Evolutionary conservation across 306 rosid genomes (phyloP).

Genomic region (Lagenaria siceraria): DNA sequence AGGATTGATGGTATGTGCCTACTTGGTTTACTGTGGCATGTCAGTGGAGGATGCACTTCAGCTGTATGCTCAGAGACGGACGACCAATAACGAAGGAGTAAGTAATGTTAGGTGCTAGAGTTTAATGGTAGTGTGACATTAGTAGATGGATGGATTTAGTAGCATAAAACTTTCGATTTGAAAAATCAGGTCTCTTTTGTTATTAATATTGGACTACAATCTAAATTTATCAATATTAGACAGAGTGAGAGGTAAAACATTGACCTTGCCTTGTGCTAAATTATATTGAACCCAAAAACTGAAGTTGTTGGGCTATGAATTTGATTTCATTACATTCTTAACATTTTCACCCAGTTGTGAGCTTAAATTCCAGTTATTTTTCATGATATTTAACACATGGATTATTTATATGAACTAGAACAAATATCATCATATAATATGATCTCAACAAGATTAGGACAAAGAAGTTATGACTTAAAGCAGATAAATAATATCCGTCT

Average conservation of each 20-base stretch:
- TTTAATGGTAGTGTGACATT: neutral
- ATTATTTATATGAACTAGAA: neutral
- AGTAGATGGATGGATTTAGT: neutral
- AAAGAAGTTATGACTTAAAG: neutral
- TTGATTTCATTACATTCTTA: neutral
- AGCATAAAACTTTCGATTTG: neutral
- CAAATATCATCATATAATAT: neutral
- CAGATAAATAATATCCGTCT: neutral
- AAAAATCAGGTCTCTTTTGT: neutral
- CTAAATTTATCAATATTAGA: neutral
- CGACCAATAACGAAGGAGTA: conserved; percentile 97
- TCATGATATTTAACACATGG: neutral
- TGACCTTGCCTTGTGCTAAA: neutral
- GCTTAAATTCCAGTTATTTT: neutral
- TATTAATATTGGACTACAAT: neutral
- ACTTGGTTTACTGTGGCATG: conserved; percentile 76
- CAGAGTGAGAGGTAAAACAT: neutral
- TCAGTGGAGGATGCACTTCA: conserved; percentile 77
- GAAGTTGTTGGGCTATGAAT: neutral
- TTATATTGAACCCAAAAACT: neutral
- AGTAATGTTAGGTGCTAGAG: conserved; percentile 48
- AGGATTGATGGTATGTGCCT: conserved; percentile 80
- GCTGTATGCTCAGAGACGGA: conserved; percentile 73
- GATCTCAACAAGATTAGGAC: neutral
- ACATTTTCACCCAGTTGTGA: neutral